These are phyloP conservation scores for Phaffia rhodozyma DNA, from an alignment of 1,284 basidiomycete genomes.

Conservation along the genomic window DNA sequence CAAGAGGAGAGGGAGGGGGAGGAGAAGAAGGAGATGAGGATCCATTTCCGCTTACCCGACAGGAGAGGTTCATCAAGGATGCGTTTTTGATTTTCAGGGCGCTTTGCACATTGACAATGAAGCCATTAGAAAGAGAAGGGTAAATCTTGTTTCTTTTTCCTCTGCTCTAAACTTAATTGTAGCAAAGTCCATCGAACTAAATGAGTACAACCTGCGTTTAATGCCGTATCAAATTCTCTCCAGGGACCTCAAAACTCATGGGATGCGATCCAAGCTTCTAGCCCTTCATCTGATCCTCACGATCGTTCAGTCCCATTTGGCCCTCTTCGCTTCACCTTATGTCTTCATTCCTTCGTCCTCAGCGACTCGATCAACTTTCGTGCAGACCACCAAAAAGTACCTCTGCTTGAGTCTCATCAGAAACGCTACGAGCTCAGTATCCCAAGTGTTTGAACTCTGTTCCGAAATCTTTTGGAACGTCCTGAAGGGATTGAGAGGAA, in stretches of 20 bases:
- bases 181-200: background rate
- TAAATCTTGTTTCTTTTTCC: slow-evolving; percentile 28
- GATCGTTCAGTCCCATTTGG: slow-evolving; percentile 82
- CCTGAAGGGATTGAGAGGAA: slow-evolving; percentile 81
- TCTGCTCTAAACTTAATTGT: background rate
- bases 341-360: slow-evolving; percentile 82
- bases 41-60: slow-evolving; percentile 15
- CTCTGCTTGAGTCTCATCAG: slow-evolving; percentile 85
- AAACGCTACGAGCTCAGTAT: slow-evolving; percentile 89
- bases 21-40: slow-evolving; percentile 22
- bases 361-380: slow-evolving; percentile 40
- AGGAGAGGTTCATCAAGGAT: slow-evolving; percentile 86
- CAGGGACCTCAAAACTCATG: slow-evolving; percentile 81
- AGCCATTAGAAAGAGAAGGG: slow-evolving; percentile 84
- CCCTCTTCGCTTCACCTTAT: slow-evolving; percentile 69
- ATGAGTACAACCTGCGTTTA: background rate
- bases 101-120: slow-evolving; percentile 95
- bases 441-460: slow-evolving; percentile 93
- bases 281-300: slow-evolving; percentile 85
- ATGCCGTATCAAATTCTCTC: slow-evolving; percentile 41
- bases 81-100: slow-evolving; percentile 93
- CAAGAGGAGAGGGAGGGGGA: slow-evolving; percentile 3
- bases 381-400: slow-evolving; percentile 88
- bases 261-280: slow-evolving; percentile 87
- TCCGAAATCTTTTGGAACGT: slow-evolving; percentile 99